Evolutionary conservation across 495 filamentous ascomycete species (phyloP).

Genomic region (Trichoderma orchidacearum): DNA sequence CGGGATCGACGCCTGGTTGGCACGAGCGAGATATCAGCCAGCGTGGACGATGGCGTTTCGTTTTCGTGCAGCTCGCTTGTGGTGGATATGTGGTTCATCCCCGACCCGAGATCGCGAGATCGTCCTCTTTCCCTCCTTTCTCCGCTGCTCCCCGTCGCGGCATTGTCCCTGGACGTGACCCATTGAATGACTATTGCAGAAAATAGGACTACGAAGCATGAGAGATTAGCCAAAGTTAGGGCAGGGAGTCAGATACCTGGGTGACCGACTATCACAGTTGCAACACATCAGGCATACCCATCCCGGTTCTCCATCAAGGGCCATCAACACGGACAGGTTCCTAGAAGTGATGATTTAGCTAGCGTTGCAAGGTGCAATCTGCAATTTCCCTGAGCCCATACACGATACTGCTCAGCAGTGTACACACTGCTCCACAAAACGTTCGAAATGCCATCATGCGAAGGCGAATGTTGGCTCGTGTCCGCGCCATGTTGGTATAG

Average conservation of each 20-base stretch:
- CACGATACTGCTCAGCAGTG: slow-evolving; percentile 32
- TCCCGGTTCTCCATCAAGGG: slow-evolving; percentile 35
- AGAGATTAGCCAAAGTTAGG: neutral
- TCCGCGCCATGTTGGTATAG: slow-evolving; percentile 19
- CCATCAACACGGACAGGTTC: slow-evolving; percentile 38
- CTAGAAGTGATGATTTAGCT: slow-evolving; percentile 8
- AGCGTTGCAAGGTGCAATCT: too few relatives aligned
- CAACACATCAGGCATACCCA: slow-evolving; percentile 46
- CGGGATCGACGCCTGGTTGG: neutral
- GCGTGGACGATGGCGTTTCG: neutral
- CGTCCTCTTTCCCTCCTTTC: slow-evolving; percentile 3
- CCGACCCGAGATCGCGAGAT: neutral
- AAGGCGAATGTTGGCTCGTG: slow-evolving; percentile 17
- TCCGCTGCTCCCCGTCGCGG: slow-evolving; percentile 1
- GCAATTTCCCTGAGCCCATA: too few relatives aligned
- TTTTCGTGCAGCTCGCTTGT: neutral
- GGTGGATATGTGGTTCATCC: neutral
- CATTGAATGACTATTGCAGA: slow-evolving; percentile 37
- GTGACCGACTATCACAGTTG: slow-evolving; percentile 34
- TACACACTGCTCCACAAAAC: slow-evolving; percentile 34
- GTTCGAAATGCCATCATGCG: slow-evolving; percentile 29
- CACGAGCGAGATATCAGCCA: neutral
- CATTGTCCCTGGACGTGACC: slow-evolving; percentile 35
- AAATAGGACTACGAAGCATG: slow-evolving; percentile 28
- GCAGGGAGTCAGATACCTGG: neutral